phyloP scores from a whole-genome alignment of 73 alveolate species.

The Paramecium pentaurelia region DNA sequence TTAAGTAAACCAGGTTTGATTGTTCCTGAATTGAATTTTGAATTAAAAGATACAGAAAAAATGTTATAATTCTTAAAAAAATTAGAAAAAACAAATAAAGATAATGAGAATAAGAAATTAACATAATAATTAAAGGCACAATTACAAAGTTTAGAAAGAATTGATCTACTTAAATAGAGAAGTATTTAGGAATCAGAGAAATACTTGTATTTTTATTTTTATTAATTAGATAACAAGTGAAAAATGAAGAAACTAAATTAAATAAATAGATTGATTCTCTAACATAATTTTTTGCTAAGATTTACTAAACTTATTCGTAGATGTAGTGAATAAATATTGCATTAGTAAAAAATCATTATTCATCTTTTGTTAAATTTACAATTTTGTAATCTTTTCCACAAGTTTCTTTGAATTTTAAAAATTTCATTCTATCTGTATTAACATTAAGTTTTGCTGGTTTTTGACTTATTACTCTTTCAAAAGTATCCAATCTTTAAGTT shows the following conservation, averaged over 20 bases:
- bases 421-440: neutral
- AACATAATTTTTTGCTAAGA: neutral
- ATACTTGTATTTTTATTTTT: neutral
- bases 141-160: slow-evolving; percentile 30
- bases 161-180: neutral
- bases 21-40: slow-evolving; percentile 20
- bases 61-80: neutral
- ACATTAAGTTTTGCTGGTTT: neutral
- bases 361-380: neutral
- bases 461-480: neutral
- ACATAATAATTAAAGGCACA: slow-evolving; percentile 22
- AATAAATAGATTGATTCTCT: neutral
- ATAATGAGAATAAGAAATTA: neutral
- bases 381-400: neutral
- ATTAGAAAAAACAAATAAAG: neutral
- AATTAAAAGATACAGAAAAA: neutral
- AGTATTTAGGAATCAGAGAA: neutral
- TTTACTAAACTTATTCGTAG: neutral
- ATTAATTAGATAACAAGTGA: neutral
- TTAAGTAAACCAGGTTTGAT: slow-evolving; percentile 40
- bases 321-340: neutral
- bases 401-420: neutral
- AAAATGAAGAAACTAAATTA: neutral
- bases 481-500: neutral
- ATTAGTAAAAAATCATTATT: neutral